Percentiles rank a stretch among this genome's conserved stretches.
Evolutionary conservation across 768 basidiomycete species (phyloP).

Genomic region (Gelatoporia subvermispora): DNA sequence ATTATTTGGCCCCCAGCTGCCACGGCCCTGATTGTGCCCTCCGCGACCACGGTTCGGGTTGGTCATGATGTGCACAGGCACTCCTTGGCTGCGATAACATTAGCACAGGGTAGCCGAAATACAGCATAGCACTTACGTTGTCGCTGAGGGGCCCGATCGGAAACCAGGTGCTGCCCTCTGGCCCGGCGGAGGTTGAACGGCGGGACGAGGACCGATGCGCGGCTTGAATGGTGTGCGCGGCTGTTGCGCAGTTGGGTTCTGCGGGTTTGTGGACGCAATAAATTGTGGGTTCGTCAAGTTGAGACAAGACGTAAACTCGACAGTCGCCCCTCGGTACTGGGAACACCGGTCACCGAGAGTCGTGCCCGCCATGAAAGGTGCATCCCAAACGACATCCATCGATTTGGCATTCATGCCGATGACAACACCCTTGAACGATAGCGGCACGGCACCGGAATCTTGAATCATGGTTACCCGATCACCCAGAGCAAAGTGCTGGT

Average conservation of each 20-base stretch:
- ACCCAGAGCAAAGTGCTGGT: conserved; percentile 82
- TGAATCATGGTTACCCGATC: conserved; percentile 96
- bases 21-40: conserved; percentile 19
- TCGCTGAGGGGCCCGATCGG: conserved; percentile 42
- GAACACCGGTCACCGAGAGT: conserved; percentile 88
- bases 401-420: conserved; percentile 81
- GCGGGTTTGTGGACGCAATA: conserved; percentile 66
- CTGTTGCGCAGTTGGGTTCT: conserved; percentile 42
- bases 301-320: conserved; percentile 82
- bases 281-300: conserved; percentile 88
- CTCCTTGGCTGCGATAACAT: conserved; percentile 18
- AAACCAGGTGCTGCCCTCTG: conserved; percentile 59
- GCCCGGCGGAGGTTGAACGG: conserved; percentile 49
- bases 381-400: conserved; percentile 96
- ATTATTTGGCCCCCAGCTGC: conserved; percentile 24
- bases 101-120: conserved; percentile 1
- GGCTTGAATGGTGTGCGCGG: conserved; percentile 58
- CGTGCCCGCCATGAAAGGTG: conserved; percentile 88
- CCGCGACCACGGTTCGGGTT: conserved; percentile 63
- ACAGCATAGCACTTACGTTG: conserved; percentile 26
- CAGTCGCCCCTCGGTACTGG: conserved; percentile 85
- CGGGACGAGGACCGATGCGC: conserved; percentile 61
- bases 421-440: conserved; percentile 90
- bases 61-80: conserved; percentile 65
- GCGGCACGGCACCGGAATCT: conserved; percentile 88